Conservation (phyloP, 1,139 yeast species). For the Yamadazyma trypodendri region DNA sequence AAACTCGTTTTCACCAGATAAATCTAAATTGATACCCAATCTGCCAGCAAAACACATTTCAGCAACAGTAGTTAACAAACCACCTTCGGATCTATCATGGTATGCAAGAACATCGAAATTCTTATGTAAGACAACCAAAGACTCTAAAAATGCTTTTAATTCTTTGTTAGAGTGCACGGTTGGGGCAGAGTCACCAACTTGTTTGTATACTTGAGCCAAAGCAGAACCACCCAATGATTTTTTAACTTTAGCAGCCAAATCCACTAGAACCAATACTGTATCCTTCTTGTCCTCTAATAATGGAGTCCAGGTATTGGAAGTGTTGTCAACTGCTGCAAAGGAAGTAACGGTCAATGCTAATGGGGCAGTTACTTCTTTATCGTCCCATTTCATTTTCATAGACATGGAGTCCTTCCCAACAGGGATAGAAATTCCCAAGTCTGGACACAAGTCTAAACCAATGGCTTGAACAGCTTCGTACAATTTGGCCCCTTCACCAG, state of each 20-base stretch:
- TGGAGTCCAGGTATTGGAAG: conserved; percentile 95
- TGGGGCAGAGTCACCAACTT: conserved; percentile 82
- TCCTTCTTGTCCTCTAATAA: conserved; percentile 54
- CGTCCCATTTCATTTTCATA: conserved; percentile 98
- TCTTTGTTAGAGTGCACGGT: conserved; percentile 68
- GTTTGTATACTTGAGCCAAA: conserved; percentile 86
- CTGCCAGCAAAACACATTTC: conserved; percentile 99
- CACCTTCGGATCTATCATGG: conserved; percentile 98
- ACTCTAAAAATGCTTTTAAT: conserved; percentile 67
- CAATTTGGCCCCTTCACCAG: conserved; percentile 92
- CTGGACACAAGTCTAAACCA: conserved; percentile 93
- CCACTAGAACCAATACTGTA: conserved; percentile 74
- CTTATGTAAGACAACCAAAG: conserved; percentile 71
- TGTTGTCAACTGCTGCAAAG: conserved; percentile 82
- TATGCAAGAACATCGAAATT: conserved; percentile 73
- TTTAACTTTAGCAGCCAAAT: conserved; percentile 61
- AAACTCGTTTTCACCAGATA: conserved; percentile 38
- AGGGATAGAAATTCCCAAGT: conserved; percentile 86
- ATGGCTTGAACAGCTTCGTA: conserved; percentile 98
- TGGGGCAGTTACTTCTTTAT: conserved; percentile 92
- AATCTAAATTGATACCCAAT: conserved; percentile 60
- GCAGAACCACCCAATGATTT: conserved; percentile 90
- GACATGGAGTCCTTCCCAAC: conserved; percentile 99
- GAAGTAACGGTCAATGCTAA: conserved; percentile 91
- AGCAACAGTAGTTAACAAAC: conserved; percentile 75